phyloP scores from a whole-genome alignment of 1,284 basidiomycete species.

The Ceratobasidium sp. region DNA sequence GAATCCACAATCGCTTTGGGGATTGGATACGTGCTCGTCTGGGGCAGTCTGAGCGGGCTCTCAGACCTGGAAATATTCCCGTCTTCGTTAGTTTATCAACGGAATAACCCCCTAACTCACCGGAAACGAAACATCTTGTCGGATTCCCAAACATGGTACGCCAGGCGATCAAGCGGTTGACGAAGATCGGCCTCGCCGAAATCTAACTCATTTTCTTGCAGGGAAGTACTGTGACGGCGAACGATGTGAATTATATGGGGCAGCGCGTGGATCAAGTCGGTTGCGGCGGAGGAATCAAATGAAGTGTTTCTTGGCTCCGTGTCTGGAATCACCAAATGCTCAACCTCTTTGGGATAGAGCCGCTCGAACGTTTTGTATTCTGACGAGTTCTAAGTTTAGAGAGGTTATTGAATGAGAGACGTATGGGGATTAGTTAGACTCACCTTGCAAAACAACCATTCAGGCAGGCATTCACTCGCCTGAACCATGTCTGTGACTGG shows the following conservation, averaged over 20 bases:
- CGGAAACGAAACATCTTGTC: neutral
- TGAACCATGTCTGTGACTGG: neutral
- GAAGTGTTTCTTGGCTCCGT: neutral
- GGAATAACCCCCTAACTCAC: neutral
- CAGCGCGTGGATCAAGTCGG: neutral
- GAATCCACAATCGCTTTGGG: neutral
- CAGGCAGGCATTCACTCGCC: neutral
- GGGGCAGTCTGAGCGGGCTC: neutral
- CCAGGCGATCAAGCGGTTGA: conserved; percentile 10
- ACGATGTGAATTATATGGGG: neutral
- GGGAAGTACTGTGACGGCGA: neutral
- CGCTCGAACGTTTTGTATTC: neutral
- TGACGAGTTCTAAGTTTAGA: neutral
- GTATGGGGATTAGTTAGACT: neutral
- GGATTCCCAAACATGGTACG: neutral
- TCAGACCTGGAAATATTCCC: neutral
- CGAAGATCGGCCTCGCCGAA: neutral
- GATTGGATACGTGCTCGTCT: neutral
- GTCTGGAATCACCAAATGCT: neutral
- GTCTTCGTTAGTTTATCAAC: neutral
- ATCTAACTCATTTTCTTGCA: neutral
- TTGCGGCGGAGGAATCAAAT: neutral
- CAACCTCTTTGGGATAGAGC: neutral
- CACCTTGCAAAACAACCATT: neutral
- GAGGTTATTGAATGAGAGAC: neutral